Evolutionary conservation across 1,284 basidiomycete genomes (phyloP), one percentile per base, ranked within the genome.

Genomic region (Grifola frondosa): DNA sequence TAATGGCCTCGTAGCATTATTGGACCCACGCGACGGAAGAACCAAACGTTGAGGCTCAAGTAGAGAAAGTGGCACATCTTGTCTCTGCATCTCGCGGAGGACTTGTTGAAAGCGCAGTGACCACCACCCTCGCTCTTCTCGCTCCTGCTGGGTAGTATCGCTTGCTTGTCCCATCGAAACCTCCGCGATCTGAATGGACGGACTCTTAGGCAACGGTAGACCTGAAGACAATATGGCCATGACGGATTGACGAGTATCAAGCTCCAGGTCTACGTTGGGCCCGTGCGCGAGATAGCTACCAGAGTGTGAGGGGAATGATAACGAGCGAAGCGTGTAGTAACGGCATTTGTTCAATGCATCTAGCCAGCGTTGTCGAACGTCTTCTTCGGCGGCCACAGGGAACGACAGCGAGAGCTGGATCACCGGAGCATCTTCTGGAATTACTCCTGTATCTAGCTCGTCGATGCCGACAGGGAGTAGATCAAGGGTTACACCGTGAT

Each of bases 61-160:
- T n/a, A n/a, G 9, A 24, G 29, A 3, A 22, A 24, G n/a, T 40
- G 30, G 38, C 20, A 36, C 36, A 13, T 56, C 57, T 37, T 60
- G 56, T 48, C 63, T 43, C 45, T 70, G 66, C 53, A 80, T 58
- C 58, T 85, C 83, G 23, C 67, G 63, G 48, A 84, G 67, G 5
- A 88, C 80, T 50, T 85, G 78, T 52, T 82, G 80, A 54, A 89
- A 89, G 31, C 85, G 69, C 39, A 82, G 56, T 3, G 80, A 74
- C 88, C 88, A 91, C 84, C 86, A 91, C 3, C 78, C 83, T 1
- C 88, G 71, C 53, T 90, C 84, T 59, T 88, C 83, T 30, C 84
- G 64, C 57, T 90, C 88, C 40, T 70, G 69, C 37, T 68, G 62
- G 20, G 60, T 63, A 9, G 51, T 48, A 40, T 65, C 54, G 10